A percentile compares a stretch with the other conserved stretches of the same genome.
phyloP scores from a whole-genome alignment of 129 eudicot genomes.

The Ambrosia trifida region DNA sequence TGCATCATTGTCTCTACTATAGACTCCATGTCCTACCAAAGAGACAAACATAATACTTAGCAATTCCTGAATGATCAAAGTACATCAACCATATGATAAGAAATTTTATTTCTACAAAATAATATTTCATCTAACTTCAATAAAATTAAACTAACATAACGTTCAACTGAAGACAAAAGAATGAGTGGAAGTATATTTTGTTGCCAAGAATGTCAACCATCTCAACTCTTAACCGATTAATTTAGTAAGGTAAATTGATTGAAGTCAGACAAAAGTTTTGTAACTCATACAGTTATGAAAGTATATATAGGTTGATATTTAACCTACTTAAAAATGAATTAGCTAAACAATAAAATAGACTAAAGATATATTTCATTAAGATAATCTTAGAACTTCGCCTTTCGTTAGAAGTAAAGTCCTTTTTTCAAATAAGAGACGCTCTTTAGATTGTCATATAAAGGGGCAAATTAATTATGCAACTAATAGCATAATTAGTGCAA shows the following conservation, averaged over 20 bases:
- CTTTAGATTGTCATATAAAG: not conserved
- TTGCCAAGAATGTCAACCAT: not conserved
- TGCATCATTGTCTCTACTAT: constrained; percentile 98
- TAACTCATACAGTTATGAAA: not conserved
- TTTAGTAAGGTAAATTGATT: no score
- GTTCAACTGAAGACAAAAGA: not conserved
- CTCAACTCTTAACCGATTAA: not conserved
- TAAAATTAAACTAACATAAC: not conserved
- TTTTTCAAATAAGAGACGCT: not conserved
- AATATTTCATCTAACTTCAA: no score
- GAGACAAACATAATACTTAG: not conserved
- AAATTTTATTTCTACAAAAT: not conserved
- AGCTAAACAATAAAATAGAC: not conserved
- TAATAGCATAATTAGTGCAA: not conserved
- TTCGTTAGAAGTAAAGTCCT: not conserved
- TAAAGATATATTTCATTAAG: constrained; percentile 4
- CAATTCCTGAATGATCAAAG: not conserved
- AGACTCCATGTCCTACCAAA: constrained; percentile 88
- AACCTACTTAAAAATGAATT: not conserved
- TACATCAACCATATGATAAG: not conserved
- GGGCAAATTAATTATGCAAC: not conserved
- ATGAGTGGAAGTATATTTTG: not conserved
- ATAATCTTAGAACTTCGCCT: not conserved
- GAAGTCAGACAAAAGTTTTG: not conserved
- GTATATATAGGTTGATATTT: not conserved